A percentile compares a stretch with the other conserved stretches of the same genome.
Evolutionary conservation across 1,139 yeast species (phyloP).

Genomic region (Hansenula lynferdii): DNA sequence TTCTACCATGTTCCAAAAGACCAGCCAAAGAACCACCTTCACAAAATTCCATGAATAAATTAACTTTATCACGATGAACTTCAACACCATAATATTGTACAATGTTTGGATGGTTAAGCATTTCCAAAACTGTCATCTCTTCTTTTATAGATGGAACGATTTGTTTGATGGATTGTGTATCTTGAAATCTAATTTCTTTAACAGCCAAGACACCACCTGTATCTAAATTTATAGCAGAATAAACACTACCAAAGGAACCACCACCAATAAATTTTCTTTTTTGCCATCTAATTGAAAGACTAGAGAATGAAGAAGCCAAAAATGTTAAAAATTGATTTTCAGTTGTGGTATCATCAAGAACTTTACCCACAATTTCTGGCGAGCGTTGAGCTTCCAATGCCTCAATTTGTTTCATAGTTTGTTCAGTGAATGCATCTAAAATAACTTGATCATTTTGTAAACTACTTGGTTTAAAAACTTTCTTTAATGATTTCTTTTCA

Average conservation of each 20-base stretch:
- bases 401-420: slow-evolving; percentile 29
- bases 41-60: slow-evolving; percentile 96
- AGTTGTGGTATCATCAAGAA: slow-evolving; percentile 79
- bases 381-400: slow-evolving; percentile 25
- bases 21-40: slow-evolving; percentile 93
- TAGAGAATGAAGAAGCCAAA: slow-evolving; percentile 84
- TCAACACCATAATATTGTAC: slow-evolving; percentile 97
- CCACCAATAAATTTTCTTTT: slow-evolving; percentile 93
- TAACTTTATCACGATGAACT: slow-evolving; percentile 93
- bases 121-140: slow-evolving; percentile 94
- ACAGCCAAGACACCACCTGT: slow-evolving; percentile 98
- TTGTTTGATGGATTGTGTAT: slow-evolving; percentile 78
- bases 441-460: slow-evolving; percentile 34
- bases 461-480: slow-evolving; percentile 36
- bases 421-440: slow-evolving; percentile 28
- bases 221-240: slow-evolving; percentile 86
- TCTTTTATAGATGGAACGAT: slow-evolving; percentile 88
- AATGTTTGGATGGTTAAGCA: slow-evolving; percentile 92
- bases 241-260: slow-evolving; percentile 94
- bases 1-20: slow-evolving; percentile 81
- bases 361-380: slow-evolving; percentile 68
- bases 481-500: slow-evolving; percentile 44
- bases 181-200: slow-evolving; percentile 89
- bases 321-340: slow-evolving; percentile 86
- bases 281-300: slow-evolving; percentile 95